Evolutionary conservation across 371 early-diverging fungal genomes (phyloP).

Genomic region (Mortierella sp.): DNA sequence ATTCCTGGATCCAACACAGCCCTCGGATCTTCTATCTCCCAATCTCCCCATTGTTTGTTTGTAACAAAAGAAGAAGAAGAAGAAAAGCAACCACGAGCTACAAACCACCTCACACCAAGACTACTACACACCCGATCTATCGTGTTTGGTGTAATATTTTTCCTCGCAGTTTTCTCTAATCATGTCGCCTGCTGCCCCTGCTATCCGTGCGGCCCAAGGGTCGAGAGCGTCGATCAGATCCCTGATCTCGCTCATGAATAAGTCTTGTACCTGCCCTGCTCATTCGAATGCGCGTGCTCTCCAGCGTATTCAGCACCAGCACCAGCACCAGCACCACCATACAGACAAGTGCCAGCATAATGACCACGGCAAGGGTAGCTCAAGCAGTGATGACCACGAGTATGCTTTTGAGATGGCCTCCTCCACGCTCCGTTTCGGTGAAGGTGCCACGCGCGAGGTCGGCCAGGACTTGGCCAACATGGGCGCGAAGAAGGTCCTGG

Average conservation of each 20-base stretch:
- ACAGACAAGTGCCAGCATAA: conserved; percentile 22
- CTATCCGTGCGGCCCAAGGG: conserved; percentile 39
- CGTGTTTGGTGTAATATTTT: no score
- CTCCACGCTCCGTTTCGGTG: conserved; percentile 88
- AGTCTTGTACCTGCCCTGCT: conserved; percentile 51
- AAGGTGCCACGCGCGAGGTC: conserved; percentile 87
- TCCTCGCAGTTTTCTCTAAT: background rate
- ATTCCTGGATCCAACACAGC: no score
- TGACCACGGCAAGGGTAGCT: conserved; percentile 11
- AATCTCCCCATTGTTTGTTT: background rate
- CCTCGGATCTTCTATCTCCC: no score
- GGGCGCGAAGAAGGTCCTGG: conserved; percentile 82
- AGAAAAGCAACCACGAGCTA: conserved; percentile 1
- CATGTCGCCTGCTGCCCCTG: conserved; percentile 44
- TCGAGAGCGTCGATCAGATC: conserved; percentile 46
- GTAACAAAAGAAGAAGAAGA: background rate
- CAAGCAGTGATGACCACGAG: conserved; percentile 53
- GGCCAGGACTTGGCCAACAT: conserved; percentile 88
- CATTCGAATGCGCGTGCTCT: conserved; percentile 37
- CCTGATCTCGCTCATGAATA: conserved; percentile 50
- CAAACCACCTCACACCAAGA: no score
- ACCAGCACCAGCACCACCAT: conserved; percentile 27
- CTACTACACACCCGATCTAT: no score
- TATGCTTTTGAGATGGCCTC: conserved; percentile 94
- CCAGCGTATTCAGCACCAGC: conserved; percentile 10